These are phyloP conservation scores for Coemansia sp. DNA, from an alignment of 371 early-diverging fungal genomes.

Conservation along the genomic window DNA sequence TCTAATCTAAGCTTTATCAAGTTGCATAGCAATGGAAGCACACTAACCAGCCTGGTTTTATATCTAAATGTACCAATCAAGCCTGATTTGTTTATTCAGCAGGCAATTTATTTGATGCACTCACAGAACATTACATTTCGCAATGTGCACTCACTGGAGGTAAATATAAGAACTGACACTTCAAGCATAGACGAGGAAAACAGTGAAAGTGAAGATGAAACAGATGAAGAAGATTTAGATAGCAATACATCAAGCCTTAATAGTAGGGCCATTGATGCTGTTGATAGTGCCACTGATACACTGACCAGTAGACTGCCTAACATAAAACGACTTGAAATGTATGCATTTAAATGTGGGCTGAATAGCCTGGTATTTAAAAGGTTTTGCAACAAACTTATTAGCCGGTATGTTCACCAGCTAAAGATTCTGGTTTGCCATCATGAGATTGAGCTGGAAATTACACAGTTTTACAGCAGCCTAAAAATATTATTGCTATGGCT, in stretches of 20 bases:
- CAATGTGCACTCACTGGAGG: background rate
- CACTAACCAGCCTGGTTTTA: background rate
- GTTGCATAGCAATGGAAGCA: background rate
- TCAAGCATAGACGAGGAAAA: background rate
- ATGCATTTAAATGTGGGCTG: background rate
- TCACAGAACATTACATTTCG: background rate
- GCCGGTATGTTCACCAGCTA: background rate
- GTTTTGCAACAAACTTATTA: background rate
- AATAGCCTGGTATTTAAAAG: background rate
- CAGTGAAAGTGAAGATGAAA: background rate
- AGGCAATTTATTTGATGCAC: background rate
- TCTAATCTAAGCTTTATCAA: conserved; percentile 3
- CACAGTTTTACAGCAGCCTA: background rate
- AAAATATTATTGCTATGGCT: background rate
- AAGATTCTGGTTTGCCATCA: background rate
- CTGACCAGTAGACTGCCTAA: background rate
- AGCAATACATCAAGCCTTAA: background rate
- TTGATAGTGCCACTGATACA: background rate
- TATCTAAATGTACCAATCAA: background rate
- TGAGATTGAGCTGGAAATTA: background rate
- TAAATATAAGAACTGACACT: background rate
- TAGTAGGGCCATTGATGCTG: background rate
- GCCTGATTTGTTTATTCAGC: background rate
- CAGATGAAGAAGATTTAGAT: background rate
- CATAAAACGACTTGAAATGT: background rate